Base-by-base conservation (phyloP, 2,329 filamentous ascomycete species). In the Sphaerostilbella broomeana region DNA sequence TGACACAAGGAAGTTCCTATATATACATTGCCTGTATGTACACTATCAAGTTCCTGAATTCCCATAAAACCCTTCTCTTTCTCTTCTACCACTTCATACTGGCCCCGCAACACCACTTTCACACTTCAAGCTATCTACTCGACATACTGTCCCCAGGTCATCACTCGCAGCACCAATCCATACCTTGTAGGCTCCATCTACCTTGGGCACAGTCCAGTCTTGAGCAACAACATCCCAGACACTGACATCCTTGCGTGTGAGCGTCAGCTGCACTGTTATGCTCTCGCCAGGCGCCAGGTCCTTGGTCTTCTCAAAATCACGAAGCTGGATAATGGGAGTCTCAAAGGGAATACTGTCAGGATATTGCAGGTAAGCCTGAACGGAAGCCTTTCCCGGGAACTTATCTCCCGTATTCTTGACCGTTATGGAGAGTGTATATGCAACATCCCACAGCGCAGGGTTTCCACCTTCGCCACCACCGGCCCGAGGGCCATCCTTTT, bases 401-500 rank as follows among this genome's bases (percentile, higher is more conserved):
- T 47, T 48, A 10, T 40, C n/a, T 6, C 77, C 78, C 0, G 61
- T 66, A 50, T 82, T 82, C 21, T 65, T 64, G 8, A 79, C 72
- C 8, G 63, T 56, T 4, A 77, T 62, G 1, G 59, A 56, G 12
- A 67, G 25, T 5, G 44, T 56, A 50, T 75, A 66, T 0, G 64
- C 62, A 13, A 58, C 51, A 22, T 76, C 73, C 63, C 72, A 84
- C 13, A 84, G 68, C 32, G 75, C 71, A 0, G 81, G 79, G 54
- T 86, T 85, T 3, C 82, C 81, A 45, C 81, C 80, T 50, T 79
- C 69, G 10, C 70, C 79, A 34, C 86, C 86, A 17, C 85, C 84
- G 2, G 84, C 81, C 2, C 62, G 68, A 12, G 81, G 61, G 0
- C 54, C 59, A 5, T 53, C 51, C 36, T 60, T 63, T 62, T 60